Base-by-base conservation (phyloP, 2,329 filamentous ascomycete species). In the Xylaria sp. region DNA sequence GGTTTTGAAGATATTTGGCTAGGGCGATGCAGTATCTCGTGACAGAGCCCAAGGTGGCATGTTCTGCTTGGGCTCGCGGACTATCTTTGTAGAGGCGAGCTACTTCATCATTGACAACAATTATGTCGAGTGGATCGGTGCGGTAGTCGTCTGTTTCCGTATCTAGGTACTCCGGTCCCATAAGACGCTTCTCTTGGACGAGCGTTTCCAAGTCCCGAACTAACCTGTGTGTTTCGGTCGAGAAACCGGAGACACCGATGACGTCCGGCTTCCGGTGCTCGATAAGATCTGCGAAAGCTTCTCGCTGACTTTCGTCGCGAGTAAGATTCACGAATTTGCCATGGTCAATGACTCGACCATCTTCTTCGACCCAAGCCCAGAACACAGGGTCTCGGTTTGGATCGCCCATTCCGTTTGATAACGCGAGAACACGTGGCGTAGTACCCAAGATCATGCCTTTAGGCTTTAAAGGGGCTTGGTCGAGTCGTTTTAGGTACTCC, bases 1-100 rank as follows among this genome's bases (percentile, higher is more conserved):
- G 96, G 76, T 95, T 97, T 80, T 99, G 96, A 80, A 99, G 86
- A 79, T 98, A 99, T 69, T 91, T 91, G 23, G 93, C 95, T 45
- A 99, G 83, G 32, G 90, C 94, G 72, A 97, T 90, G 78, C 94
- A 97, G 81, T 99, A 99, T 74, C 93, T 89, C 0, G 91, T 93
- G 60, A 97, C 84, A 7, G 93, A 89, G 61, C 89, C 87, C 34
- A 97, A 85, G 13, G 90, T 90, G 6, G 96, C 94, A 76, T 97
- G 93, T 70, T 98, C 95, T 12, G 87, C 83, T 57, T 87, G 84
- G 12, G 92, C 94, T 48, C 94, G 89, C 15, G 90, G 88, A 78
- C 94, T 97, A 75, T 94, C 93, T 80, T 97, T 94, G 82, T 97
- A 99, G 4, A 98, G 87, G 52, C 96, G 90, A n/a, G 96, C 96